These are phyloP conservation scores for Arabidopsis lyrata DNA, from an alignment of 441 rosid genomes.

Conservation along the genomic window DNA sequence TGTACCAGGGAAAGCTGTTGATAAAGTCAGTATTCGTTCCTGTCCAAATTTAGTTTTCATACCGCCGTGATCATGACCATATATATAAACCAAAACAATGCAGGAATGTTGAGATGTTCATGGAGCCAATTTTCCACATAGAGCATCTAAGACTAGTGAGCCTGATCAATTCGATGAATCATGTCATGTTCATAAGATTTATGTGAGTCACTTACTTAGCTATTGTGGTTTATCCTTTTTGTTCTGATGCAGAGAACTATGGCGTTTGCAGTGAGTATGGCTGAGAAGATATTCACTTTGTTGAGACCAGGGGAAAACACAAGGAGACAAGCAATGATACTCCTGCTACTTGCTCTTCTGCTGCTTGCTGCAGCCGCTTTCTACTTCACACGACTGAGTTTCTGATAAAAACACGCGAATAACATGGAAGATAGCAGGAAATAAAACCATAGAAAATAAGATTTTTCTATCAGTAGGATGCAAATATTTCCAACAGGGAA, in stretches of 20 bases:
- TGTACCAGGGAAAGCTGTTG: conserved; percentile 66
- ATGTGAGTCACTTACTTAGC: conserved; percentile 13
- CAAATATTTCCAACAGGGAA: conserved; percentile 13
- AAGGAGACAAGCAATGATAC: conserved; percentile 32
- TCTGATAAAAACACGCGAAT: conserved; percentile 13
- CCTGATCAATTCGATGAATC: background rate
- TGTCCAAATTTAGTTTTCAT: conserved; percentile 4
- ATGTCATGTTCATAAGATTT: background rate
- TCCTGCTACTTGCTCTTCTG: conserved; percentile 40
- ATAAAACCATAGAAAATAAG: background rate
- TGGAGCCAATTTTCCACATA: conserved; percentile 68
- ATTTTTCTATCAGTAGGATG: conserved; percentile 20
- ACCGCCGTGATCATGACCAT: conserved; percentile 12
- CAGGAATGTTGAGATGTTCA: conserved; percentile 86
- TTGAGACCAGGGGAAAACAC: conserved; percentile 24
- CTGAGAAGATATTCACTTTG: conserved; percentile 50
- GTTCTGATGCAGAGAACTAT: conserved; percentile 37
- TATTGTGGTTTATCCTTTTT: background rate
- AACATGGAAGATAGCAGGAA: conserved; percentile 12
- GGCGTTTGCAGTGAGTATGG: conserved; percentile 33
- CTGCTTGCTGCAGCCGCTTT: conserved; percentile 42
- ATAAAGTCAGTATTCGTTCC: conserved; percentile 55
- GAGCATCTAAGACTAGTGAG: conserved; percentile 68
- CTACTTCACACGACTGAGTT: conserved; percentile 46
- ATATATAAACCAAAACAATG: conserved; percentile 22